phyloP scores from a whole-genome alignment of 2,329 filamentous ascomycete species.

The Talaromyces sp. region DNA sequence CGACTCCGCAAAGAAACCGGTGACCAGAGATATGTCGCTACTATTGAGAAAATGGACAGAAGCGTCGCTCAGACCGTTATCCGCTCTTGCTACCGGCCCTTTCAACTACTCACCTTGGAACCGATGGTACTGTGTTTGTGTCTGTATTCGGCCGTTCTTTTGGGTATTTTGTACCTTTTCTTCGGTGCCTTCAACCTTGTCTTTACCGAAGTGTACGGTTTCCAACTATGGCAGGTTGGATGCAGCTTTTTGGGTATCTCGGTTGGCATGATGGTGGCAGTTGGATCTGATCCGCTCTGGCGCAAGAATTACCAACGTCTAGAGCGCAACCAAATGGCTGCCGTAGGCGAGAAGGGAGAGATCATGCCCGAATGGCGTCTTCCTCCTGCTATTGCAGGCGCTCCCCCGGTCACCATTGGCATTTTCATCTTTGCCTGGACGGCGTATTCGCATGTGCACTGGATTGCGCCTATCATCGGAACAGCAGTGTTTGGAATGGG shows the following conservation, averaged over 20 bases:
- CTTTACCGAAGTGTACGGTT: slow-evolving; percentile 69
- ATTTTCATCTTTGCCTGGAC: slow-evolving; percentile 91
- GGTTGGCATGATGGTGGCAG: slow-evolving; percentile 46
- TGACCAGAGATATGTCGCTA: slow-evolving; percentile 69
- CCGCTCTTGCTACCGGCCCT: slow-evolving; percentile 56
- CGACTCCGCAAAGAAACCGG: slow-evolving; percentile 53
- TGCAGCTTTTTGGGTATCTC: slow-evolving; percentile 65
- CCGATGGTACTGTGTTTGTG: slow-evolving; percentile 84
- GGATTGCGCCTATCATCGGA: slow-evolving; percentile 72
- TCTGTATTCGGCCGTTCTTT: slow-evolving; percentile 75
- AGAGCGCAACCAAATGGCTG: slow-evolving; percentile 24
- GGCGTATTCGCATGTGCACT: slow-evolving; percentile 68
- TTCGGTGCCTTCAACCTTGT: slow-evolving; percentile 84
- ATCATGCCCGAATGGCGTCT: slow-evolving; percentile 86
- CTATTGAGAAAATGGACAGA: slow-evolving; percentile 68
- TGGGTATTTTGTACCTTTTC: slow-evolving; percentile 86
- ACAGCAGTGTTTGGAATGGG: slow-evolving; percentile 67
- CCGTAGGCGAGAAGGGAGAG: not conserved
- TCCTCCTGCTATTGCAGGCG: slow-evolving; percentile 69
- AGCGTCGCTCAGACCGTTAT: slow-evolving; percentile 63
- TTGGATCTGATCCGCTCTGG: slow-evolving; percentile 47
- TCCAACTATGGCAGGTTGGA: slow-evolving; percentile 76
- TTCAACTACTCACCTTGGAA: slow-evolving; percentile 75
- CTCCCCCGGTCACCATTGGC: slow-evolving; percentile 71
- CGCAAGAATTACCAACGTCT: slow-evolving; percentile 26